Evolutionary conservation across 441 rosid genomes (phyloP).

Genomic region (Pelargonium citronellum): DNA sequence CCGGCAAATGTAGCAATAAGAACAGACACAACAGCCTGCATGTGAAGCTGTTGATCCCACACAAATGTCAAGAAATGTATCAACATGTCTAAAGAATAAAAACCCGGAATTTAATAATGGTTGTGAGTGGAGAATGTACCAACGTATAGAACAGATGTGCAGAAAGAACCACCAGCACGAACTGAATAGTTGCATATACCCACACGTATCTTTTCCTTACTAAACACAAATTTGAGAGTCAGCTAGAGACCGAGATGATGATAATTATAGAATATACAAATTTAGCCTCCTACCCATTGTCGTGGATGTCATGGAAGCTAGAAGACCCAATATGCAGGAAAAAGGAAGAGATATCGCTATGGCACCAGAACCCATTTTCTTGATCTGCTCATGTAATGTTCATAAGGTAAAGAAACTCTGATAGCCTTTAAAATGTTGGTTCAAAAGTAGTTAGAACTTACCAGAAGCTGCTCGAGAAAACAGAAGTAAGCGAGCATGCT

Average conservation of each 20-base stretch:
- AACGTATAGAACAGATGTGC: constrained; percentile 72
- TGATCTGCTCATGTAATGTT: constrained; percentile 38
- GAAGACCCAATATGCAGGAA: constrained; percentile 79
- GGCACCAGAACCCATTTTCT: constrained; percentile 77
- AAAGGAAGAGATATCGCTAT: constrained; percentile 92
- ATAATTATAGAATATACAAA: constrained; percentile 9
- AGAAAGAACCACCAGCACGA: constrained; percentile 55
- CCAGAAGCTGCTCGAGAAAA: constrained; percentile 93
- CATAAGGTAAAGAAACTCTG: constrained; percentile 7
- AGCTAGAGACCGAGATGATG: constrained; percentile 13
- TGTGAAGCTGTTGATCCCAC: constrained; percentile 47
- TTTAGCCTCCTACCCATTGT: constrained; percentile 67
- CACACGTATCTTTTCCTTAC: constrained; percentile 61
- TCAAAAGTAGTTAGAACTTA: constrained; percentile 25
- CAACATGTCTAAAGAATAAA: not conserved
- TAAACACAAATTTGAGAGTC: constrained; percentile 27
- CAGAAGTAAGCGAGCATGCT: constrained; percentile 84
- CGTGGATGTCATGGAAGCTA: constrained; percentile 87
- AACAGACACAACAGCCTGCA: constrained; percentile 60
- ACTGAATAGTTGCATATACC: constrained; percentile 68
- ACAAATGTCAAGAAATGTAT: constrained; percentile 9
- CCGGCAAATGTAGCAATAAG: constrained; percentile 71
- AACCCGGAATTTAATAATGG: not conserved
- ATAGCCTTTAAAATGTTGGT: constrained; percentile 15
- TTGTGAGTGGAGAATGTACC: constrained; percentile 34